phyloP scores from a whole-genome alignment of 768 basidiomycete species.

The Cystofilobasidium ferigula region DNA sequence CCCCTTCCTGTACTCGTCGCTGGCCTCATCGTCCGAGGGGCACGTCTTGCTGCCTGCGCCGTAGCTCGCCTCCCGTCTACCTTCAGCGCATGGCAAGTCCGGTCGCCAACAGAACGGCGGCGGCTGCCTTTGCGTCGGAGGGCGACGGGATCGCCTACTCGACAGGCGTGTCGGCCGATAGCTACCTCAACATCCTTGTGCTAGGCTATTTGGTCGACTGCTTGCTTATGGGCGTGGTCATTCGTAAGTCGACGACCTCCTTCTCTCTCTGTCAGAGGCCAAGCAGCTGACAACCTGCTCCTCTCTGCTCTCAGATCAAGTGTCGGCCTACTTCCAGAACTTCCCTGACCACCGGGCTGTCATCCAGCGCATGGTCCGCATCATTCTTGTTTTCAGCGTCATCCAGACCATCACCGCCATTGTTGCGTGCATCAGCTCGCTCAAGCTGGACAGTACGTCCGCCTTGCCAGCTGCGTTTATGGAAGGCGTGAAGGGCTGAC shows the following conservation, averaged over 20 bases:
- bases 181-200: conserved; percentile 1
- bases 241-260: background rate
- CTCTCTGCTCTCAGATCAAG: background rate
- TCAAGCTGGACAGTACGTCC: background rate
- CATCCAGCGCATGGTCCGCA: conserved; percentile 7
- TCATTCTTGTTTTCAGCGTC: background rate
- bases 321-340: background rate
- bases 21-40: too few species aligned
- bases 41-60: too few species aligned
- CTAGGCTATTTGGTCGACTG: background rate
- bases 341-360: conserved; percentile 1
- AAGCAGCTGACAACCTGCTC: background rate
- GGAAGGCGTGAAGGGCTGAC: too few species aligned
- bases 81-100: too few species aligned
- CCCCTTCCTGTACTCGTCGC: too few species aligned
- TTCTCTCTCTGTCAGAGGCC: background rate
- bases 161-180: background rate
- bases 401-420: background rate
- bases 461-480: background rate
- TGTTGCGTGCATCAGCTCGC: background rate
- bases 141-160: background rate
- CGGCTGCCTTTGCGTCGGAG: background rate
- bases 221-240: background rate
- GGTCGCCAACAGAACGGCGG: background rate
- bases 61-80: too few species aligned